A percentile compares a stretch with the other conserved stretches of the same genome.
phyloP scores from a whole-genome alignment of 345 rosid species.

The Eucalyptus dawsonii region DNA sequence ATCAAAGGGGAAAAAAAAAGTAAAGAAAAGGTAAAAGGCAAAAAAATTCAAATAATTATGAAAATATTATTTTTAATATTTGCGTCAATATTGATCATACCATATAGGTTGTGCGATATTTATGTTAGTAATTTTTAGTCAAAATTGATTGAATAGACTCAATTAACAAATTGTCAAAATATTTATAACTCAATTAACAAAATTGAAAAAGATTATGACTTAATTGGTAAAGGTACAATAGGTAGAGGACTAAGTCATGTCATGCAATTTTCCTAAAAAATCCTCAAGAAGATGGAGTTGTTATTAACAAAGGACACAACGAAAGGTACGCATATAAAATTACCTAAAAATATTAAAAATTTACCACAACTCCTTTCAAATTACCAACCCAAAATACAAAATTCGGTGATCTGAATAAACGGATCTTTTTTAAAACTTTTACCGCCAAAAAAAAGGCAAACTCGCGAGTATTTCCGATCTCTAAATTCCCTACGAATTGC shows the following conservation, averaged over 20 bases:
- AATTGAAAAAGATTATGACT: fast-evolving
- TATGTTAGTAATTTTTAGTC: fast-evolving
- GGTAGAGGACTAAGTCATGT: fast-evolving
- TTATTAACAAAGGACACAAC: neutral
- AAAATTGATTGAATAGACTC: fast-evolving
- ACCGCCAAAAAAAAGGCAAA: neutral
- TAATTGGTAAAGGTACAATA: no score
- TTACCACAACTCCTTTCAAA: neutral
- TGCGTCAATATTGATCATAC: fast-evolving
- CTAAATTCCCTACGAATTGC: neutral
- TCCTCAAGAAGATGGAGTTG: neutral
- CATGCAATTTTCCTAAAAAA: neutral
- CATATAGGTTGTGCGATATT: fast-evolving
- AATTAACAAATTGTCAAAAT: no score
- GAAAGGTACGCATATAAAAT: neutral
- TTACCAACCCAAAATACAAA: neutral
- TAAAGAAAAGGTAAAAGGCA: no score
- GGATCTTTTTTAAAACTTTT: neutral
- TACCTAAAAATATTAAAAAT: neutral
- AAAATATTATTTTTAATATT: no score
- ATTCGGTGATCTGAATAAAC: neutral
- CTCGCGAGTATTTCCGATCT: neutral
- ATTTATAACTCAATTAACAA: fast-evolving
- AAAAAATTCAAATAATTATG: no score
- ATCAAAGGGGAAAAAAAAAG: fast-evolving